phyloP scores from a whole-genome alignment of 768 basidiomycete species.

The Lactarius vividus region DNA sequence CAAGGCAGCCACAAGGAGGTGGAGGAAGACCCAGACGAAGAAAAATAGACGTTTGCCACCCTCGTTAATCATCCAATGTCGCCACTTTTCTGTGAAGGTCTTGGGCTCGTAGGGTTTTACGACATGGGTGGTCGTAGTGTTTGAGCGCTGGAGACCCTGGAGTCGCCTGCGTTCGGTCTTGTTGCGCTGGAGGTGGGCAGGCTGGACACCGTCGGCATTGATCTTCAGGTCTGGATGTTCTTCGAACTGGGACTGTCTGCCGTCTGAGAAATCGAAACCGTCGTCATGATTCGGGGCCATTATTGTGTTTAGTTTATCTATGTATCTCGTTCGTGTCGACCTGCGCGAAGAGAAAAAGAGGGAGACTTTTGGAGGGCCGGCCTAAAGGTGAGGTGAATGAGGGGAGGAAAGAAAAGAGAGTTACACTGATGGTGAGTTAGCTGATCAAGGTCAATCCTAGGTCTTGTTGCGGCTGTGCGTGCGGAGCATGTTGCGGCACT shows the following conservation, averaged over 20 bases:
- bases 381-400: slow-evolving; percentile 5
- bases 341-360: slow-evolving; percentile 7
- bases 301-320: neutral
- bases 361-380: slow-evolving; percentile 5
- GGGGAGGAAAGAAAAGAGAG: neutral
- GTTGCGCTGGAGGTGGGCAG: slow-evolving; percentile 71
- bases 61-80: slow-evolving; percentile 93
- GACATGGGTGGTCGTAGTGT: slow-evolving; percentile 37
- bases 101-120: slow-evolving; percentile 39
- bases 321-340: neutral
- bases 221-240: slow-evolving; percentile 18
- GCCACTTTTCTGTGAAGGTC: slow-evolving; percentile 46
- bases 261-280: slow-evolving; percentile 27
- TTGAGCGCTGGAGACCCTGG: slow-evolving; percentile 76
- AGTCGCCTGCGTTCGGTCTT: slow-evolving; percentile 79
- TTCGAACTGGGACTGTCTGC: slow-evolving; percentile 20
- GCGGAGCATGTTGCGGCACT: neutral
- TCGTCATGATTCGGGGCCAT: slow-evolving; percentile 6
- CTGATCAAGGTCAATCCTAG: neutral
- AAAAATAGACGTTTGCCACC: slow-evolving; percentile 81
- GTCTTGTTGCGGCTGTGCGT: neutral
- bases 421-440: neutral
- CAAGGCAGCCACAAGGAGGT: slow-evolving; percentile 71
- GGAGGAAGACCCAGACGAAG: slow-evolving; percentile 75
- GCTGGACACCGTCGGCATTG: slow-evolving; percentile 30